A percentile compares a stretch with the other conserved stretches of the same genome.
phyloP scores from a whole-genome alignment of 2,329 filamentous ascomycete species.

The Chaetomiaceae sp. region DNA sequence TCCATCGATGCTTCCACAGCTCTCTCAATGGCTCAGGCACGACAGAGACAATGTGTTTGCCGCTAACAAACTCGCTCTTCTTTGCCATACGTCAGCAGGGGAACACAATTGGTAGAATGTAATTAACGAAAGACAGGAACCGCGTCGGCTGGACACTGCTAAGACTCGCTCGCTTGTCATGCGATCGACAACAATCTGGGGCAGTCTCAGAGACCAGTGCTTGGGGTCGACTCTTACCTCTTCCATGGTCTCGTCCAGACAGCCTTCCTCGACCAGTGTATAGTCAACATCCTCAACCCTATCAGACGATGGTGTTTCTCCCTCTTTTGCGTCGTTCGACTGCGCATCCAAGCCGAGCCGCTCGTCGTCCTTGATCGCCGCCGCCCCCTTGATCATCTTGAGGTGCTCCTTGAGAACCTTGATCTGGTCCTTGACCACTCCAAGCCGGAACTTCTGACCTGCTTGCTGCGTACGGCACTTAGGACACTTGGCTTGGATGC shows the following conservation, averaged over 20 bases:
- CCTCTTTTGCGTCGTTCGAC: background rate
- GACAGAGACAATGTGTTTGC: background rate
- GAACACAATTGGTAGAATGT: background rate
- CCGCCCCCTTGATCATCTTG: background rate
- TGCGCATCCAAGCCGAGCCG: background rate
- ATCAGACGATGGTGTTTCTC: background rate
- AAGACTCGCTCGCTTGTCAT: background rate
- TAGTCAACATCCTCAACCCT: background rate
- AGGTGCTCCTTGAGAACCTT: conserved; percentile 15
- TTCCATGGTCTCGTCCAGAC: conserved; percentile 1
- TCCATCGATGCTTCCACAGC: conserved; percentile 7
- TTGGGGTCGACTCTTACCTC: conserved; percentile 13
- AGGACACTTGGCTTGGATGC: conserved; percentile 16
- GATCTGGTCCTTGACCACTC: conserved; percentile 18
- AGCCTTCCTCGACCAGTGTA: background rate
- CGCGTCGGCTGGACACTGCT: background rate
- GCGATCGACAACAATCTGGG: background rate
- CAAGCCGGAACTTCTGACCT: conserved; percentile 4
- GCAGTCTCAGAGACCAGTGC: background rate
- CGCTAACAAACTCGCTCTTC: conserved; percentile 6
- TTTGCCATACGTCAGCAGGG: background rate
- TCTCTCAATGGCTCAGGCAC: background rate
- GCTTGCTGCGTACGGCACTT: conserved; percentile 9
- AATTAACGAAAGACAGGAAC: background rate
- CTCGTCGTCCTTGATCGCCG: background rate